These are phyloP conservation scores for Paxillus involutus DNA, from an alignment of 768 basidiomycete genomes.

Conservation along the genomic window DNA sequence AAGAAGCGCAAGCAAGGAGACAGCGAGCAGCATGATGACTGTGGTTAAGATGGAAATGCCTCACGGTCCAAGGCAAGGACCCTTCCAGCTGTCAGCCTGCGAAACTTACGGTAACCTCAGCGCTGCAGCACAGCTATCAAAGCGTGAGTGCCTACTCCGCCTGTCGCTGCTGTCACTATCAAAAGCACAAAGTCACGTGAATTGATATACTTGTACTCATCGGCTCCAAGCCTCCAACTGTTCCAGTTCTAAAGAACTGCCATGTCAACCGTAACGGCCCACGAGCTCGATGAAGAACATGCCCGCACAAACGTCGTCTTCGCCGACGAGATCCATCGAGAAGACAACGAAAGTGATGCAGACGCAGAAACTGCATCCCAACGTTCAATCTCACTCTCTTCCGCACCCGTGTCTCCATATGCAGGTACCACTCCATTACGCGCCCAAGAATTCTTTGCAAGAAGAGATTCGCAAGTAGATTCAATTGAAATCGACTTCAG, in stretches of 20 bases:
- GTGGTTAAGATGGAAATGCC: background rate
- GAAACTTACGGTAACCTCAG: background rate
- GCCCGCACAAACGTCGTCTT: background rate
- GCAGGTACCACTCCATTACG: constrained; percentile 23
- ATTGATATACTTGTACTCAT: background rate
- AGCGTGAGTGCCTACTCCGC: too few species aligned
- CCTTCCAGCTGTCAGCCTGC: background rate
- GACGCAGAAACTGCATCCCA: constrained; percentile 81
- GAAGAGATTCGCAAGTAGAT: constrained; percentile 44
- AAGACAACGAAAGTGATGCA: constrained; percentile 45
- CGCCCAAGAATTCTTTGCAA: constrained; percentile 31
- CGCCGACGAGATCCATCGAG: constrained; percentile 8
- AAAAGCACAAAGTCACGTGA: constrained; percentile 17
- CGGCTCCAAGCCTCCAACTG: too few species aligned
- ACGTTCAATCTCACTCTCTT: constrained; percentile 73
- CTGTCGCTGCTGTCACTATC: too few species aligned
- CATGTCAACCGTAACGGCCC: constrained; percentile 9
- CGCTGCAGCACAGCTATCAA: background rate
- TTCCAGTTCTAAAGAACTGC: background rate
- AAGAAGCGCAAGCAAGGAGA: constrained; percentile 13
- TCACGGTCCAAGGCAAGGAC: background rate
- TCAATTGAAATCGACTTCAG: constrained; percentile 55
- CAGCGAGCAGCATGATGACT: constrained; percentile 13
- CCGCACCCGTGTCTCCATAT: constrained; percentile 55
- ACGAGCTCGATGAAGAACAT: constrained; percentile 2